Evolutionary conservation across 1,139 yeast genomes (phyloP).

Genomic region (Hanseniaspora gamundiae): DNA sequence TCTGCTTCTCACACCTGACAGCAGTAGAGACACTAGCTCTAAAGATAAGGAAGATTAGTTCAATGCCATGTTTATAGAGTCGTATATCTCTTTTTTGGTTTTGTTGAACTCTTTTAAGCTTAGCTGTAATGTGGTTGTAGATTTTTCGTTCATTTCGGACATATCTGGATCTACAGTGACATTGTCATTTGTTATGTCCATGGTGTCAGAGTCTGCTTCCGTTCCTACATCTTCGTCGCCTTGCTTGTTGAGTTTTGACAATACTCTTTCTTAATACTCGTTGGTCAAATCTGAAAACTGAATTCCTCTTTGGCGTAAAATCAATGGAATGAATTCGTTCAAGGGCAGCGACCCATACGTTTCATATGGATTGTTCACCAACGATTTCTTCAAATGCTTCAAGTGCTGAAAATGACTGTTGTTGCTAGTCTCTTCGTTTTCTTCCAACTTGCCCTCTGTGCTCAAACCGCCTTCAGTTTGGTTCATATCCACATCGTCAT

Average conservation of each 20-base stretch:
- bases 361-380: conserved; percentile 23
- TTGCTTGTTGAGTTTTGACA: conserved; percentile 4
- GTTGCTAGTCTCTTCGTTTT: background rate
- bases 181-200: conserved; percentile 11
- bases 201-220: conserved; percentile 6
- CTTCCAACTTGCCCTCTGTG: too few relatives aligned
- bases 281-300: conserved; percentile 38
- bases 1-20: conserved; percentile 75
- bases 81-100: conserved; percentile 44
- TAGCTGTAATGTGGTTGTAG: conserved; percentile 7
- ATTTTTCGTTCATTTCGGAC: background rate
- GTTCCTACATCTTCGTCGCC: conserved; percentile 8
- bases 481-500: conserved; percentile 4
- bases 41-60: conserved; percentile 82
- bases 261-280: conserved; percentile 37
- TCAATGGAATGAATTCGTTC: conserved; percentile 21
- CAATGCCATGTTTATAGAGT: conserved; percentile 52
- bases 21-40: conserved; percentile 73
- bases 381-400: conserved; percentile 4
- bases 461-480: conserved; percentile 3
- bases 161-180: conserved; percentile 8
- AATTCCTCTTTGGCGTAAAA: conserved; percentile 20
- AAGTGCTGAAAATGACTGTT: background rate
- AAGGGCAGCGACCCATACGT: conserved; percentile 21
- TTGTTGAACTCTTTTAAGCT: conserved; percentile 40